Evolutionary conservation across 768 basidiomycete genomes (phyloP).

Genomic region (Pleurotus giganteus): DNA sequence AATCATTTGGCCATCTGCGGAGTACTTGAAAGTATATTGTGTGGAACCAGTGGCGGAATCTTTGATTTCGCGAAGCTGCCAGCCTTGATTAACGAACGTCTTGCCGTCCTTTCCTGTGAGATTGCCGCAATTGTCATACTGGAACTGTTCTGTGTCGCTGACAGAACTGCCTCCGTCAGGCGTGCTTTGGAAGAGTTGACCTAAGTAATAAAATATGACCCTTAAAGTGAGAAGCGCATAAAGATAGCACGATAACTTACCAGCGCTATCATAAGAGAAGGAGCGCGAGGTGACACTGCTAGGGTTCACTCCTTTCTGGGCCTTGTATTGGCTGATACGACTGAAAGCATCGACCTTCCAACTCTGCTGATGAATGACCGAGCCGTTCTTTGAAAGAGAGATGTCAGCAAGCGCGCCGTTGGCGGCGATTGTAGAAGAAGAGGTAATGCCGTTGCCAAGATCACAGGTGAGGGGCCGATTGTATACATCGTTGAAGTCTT

Average conservation of each 20-base stretch:
- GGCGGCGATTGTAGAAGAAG: conserved; percentile 1
- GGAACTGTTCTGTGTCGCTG: not conserved
- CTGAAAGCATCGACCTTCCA: conserved; percentile 13
- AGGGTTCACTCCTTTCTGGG: not conserved
- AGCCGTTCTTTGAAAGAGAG: not conserved
- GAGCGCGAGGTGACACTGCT: not conserved
- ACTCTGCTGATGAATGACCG: conserved; percentile 8
- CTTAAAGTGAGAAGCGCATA: not conserved
- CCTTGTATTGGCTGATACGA: conserved; percentile 9
- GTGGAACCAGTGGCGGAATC: not conserved
- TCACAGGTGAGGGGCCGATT: conserved; percentile 11
- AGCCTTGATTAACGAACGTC: conserved; percentile 11
- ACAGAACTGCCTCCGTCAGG: not conserved
- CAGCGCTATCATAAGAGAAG: conserved; percentile 1
- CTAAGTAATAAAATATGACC: not conserved
- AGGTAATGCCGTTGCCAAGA: conserved; percentile 13
- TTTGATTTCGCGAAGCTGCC: conserved; percentile 9
- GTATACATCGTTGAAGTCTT: conserved; percentile 11
- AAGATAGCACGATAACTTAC: not conserved
- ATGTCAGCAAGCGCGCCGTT: conserved; percentile 11
- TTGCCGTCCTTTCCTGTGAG: conserved; percentile 6
- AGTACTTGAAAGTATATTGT: conserved; percentile 2
- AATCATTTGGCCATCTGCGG: not conserved
- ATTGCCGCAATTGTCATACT: conserved; percentile 11
- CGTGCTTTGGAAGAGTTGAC: not conserved